Evolutionary conservation across 768 basidiomycete species (phyloP).

Genomic region (Boletus sp.): DNA sequence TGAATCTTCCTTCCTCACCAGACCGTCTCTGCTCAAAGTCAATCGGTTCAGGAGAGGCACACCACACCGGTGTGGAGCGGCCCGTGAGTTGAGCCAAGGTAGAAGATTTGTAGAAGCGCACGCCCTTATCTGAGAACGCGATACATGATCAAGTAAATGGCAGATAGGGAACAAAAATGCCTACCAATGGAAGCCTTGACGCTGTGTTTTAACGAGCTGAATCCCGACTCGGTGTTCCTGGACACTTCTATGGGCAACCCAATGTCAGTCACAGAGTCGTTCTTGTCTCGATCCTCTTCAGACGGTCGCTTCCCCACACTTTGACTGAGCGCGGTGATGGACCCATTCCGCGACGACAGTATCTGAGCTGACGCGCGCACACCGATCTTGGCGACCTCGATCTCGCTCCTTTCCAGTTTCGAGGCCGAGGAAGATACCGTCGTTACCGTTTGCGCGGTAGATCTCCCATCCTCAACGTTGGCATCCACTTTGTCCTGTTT

Average conservation of each 20-base stretch:
- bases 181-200: constrained; percentile 73
- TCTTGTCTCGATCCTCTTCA: constrained; percentile 6
- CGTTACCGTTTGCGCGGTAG: constrained; percentile 11
- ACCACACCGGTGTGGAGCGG: constrained; percentile 30
- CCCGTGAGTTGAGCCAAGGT: constrained; percentile 41
- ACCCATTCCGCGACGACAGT: constrained; percentile 23
- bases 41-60: constrained; percentile 28
- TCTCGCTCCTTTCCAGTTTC: constrained; percentile 25
- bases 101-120: constrained; percentile 66
- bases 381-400: constrained; percentile 30
- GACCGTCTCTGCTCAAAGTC: constrained; percentile 34
- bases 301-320: constrained; percentile 6
- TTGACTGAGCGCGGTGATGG: constrained; percentile 13
- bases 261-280: constrained; percentile 15
- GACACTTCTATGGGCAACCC: constrained; percentile 25
- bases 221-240: constrained; percentile 36
- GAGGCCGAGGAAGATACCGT: constrained; percentile 20
- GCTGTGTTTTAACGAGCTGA: constrained; percentile 59
- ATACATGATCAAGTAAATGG: neutral
- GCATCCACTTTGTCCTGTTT: neutral
- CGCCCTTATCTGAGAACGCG: constrained; percentile 54
- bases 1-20: constrained; percentile 32
- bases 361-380: constrained; percentile 30
- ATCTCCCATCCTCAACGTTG: constrained; percentile 3
- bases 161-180: constrained; percentile 16